A percentile compares a stretch with the other conserved stretches of the same genome.
These are phyloP conservation scores for Prillingera fragicola DNA, from an alignment of 1,284 basidiomycete species.

Conservation along the genomic window DNA sequence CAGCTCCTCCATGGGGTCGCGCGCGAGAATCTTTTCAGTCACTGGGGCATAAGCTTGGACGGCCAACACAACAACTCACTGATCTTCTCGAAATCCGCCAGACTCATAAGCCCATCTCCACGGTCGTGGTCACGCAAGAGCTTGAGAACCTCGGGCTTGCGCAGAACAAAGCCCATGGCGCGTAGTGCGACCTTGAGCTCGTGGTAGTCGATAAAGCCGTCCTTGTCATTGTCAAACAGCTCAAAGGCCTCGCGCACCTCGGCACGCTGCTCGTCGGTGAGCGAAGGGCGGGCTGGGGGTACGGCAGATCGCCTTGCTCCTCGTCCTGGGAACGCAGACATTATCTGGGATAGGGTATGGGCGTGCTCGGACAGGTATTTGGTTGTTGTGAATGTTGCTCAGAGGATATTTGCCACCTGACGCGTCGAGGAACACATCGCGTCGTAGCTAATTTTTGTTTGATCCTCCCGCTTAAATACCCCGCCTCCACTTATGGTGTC, in stretches of 20 bases:
- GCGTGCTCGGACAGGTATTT: too few species aligned
- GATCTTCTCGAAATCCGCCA: constrained; percentile 89
- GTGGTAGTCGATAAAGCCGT: constrained; percentile 94
- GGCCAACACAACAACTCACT: constrained; percentile 62
- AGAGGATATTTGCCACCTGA: too few species aligned
- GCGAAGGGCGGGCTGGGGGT: constrained; percentile 55
- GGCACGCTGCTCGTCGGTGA: constrained; percentile 90
- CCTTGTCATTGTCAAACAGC: constrained; percentile 98
- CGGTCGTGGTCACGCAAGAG: constrained; percentile 89
- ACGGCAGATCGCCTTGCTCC: constrained; percentile 6
- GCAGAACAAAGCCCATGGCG: constrained; percentile 93
- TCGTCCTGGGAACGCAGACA: constrained; percentile 17
- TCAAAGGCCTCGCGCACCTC: constrained; percentile 99
- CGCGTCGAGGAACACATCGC: too few species aligned
- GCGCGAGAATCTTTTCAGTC: constrained; percentile 84
- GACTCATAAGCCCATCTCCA: constrained; percentile 87
- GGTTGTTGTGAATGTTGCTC: too few species aligned
- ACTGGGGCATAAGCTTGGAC: constrained; percentile 55
- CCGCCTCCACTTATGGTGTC: too few species aligned
- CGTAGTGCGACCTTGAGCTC: constrained; percentile 99
- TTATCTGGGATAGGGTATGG: neutral
- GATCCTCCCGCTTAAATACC: too few species aligned
- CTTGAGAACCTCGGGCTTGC: constrained; percentile 97
- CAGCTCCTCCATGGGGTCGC: constrained; percentile 96
- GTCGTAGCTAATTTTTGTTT: too few species aligned